These are phyloP conservation scores for Colletotrichum somersetense DNA, from an alignment of 2,329 filamentous ascomycete species.

Conservation along the genomic window DNA sequence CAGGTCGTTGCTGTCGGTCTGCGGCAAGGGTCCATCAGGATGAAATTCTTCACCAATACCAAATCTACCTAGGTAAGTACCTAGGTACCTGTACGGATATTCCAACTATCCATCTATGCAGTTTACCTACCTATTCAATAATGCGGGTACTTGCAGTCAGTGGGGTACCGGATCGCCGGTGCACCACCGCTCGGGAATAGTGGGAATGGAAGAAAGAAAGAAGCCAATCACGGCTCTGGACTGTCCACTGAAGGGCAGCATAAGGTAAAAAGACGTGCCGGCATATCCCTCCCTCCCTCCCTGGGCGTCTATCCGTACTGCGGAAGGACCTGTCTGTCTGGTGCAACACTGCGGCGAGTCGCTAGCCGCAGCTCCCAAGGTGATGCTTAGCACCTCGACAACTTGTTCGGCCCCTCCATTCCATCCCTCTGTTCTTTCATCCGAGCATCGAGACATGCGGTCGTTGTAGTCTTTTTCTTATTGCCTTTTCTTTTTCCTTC, in stretches of 20 bases:
- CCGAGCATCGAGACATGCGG: constrained; percentile 1
- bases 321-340: background rate
- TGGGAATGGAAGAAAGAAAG: background rate
- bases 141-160: background rate
- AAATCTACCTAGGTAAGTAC: background rate
- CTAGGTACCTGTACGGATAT: too few species aligned
- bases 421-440: constrained; percentile 4
- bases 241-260: constrained; percentile 18
- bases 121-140: background rate
- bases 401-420: background rate
- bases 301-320: background rate
- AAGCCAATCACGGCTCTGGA: background rate
- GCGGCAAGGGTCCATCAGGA: constrained; percentile 7
- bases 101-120: background rate
- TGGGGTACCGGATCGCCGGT: constrained; percentile 3
- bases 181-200: background rate
- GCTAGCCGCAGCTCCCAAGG: background rate
- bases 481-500: background rate
- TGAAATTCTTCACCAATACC: constrained; percentile 12
- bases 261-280: background rate
- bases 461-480: background rate
- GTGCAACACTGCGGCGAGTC: background rate
- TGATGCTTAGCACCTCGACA: background rate
- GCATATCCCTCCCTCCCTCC: background rate
- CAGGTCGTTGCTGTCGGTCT: background rate